Conservation (phyloP, 305 asterid species). For the Salvia sclarea region DNA sequence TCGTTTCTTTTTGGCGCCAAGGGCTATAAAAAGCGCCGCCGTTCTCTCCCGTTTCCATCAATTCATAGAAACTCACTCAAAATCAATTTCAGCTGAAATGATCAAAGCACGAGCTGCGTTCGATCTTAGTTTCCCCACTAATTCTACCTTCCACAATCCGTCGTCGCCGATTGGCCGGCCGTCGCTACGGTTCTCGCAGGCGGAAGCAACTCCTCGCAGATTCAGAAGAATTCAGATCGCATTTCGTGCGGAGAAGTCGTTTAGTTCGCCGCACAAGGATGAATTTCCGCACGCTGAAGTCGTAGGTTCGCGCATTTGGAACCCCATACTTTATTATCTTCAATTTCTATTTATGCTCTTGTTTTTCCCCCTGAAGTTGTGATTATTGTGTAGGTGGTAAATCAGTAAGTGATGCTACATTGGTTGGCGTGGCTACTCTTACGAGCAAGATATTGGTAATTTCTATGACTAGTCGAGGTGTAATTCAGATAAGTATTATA, state of each 20-base stretch:
- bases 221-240: slow-evolving; percentile 30
- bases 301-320: slow-evolving; percentile 31
- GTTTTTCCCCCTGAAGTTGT: neutral
- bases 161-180: slow-evolving; percentile 17
- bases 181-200: slow-evolving; percentile 15
- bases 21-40: slow-evolving; percentile 17
- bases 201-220: slow-evolving; percentile 25
- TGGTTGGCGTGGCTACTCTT: slow-evolving; percentile 45
- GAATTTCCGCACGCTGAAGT: slow-evolving; percentile 22
- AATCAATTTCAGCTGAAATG: slow-evolving; percentile 22
- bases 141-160: slow-evolving; percentile 16
- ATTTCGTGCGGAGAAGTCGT: slow-evolving; percentile 18
- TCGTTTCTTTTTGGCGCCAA: slow-evolving; percentile 33
- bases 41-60: neutral
- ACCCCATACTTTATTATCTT: neutral
- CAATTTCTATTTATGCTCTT: neutral
- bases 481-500: neutral
- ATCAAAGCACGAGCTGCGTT: slow-evolving; percentile 29
- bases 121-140: slow-evolving; percentile 20
- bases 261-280: slow-evolving; percentile 11
- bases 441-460: slow-evolving; percentile 51
- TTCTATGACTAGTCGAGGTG: neutral
- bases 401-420: slow-evolving; percentile 33
- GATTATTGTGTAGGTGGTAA: slow-evolving; percentile 28
- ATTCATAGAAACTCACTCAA: neutral